Base-by-base conservation (phyloP, 345 rosid genomes). In the Bruguiera parviflora region DNA sequence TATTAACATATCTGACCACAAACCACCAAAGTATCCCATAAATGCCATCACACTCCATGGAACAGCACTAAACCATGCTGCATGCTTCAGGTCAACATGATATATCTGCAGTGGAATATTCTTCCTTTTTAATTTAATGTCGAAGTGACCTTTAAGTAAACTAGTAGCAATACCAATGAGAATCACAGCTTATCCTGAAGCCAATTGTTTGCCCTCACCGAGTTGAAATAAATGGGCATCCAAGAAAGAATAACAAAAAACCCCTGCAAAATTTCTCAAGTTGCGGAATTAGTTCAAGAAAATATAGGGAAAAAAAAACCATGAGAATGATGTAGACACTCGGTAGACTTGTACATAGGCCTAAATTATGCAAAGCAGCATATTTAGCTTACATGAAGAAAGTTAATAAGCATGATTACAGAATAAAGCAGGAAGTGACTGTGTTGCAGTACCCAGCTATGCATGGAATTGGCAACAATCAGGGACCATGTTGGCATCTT, bases 41-140 rank as follows among this genome's bases (percentile, higher is more conserved):
- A 91, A 76, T 65, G 97, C 96, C 98, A 94, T 94, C 85, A 88
- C 84, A 79, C 87, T 75, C 97, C 98, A 94, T 32, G 98, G 98
- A 67, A 83, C 83, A 5, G 97, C 98, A 80, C 98, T 94, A 71
- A 91, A 94, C 98, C 98, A 94, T 57, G 98, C 90, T 64, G 98
- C 97, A 77, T 80, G 96, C 79, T 87, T 89, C 70, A 94, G 95
- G 78, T 94, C 92, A 72, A 89, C 90, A 77, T 88, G 96, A 85
- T 86, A 87, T 39, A 91, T 85, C 98, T 91, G 83, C 66, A 60
- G 53, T 67, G 57, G 35, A 68, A 63, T 24, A 25, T 52, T 57
- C 57, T 35, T 52, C 58, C 65, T 59, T 58, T 20, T 65, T 39
- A 76, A 63, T 75, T 74, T 69, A 72, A 61, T 64, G 25, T 58